These are phyloP conservation scores for Yarrowia divulgata DNA, from an alignment of 805 yeast species.

Conservation along the genomic window DNA sequence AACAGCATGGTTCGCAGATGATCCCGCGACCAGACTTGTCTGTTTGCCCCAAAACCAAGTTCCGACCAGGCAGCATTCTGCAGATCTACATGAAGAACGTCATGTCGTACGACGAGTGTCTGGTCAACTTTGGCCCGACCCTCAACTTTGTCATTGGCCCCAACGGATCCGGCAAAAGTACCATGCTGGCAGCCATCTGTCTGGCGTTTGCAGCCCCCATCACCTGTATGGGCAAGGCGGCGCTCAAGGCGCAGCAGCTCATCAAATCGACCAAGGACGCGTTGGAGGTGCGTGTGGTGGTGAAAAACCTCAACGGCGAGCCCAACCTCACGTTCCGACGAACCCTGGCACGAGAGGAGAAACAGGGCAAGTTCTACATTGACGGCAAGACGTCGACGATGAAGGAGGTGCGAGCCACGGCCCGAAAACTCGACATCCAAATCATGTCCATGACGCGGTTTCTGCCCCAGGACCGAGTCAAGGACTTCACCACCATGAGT, in stretches of 20 bases:
- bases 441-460: slow-evolving; percentile 92
- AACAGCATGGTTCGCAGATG: neutral
- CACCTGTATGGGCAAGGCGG: slow-evolving; percentile 24
- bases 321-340: slow-evolving; percentile 51
- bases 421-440: slow-evolving; percentile 71
- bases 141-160: slow-evolving; percentile 95
- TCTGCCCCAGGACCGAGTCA: slow-evolving; percentile 93
- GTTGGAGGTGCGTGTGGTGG: slow-evolving; percentile 14
- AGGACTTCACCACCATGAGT: slow-evolving; percentile 83
- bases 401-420: slow-evolving; percentile 54
- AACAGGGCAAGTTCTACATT: slow-evolving; percentile 47
- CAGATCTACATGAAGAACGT: slow-evolving; percentile 65
- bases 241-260: slow-evolving; percentile 65
- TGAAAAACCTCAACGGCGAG: slow-evolving; percentile 45
- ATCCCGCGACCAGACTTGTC: neutral
- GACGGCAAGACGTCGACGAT: slow-evolving; percentile 51
- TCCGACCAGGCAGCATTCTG: slow-evolving; percentile 59
- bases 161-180: slow-evolving; percentile 94
- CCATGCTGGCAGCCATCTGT: slow-evolving; percentile 91
- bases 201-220: slow-evolving; percentile 61
- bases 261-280: slow-evolving; percentile 68
- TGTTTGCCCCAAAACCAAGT: slow-evolving; percentile 45
- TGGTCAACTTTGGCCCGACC: slow-evolving; percentile 78
- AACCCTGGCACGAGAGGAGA: slow-evolving; percentile 44
- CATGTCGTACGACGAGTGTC: slow-evolving; percentile 68